A percentile compares a stretch with the other conserved stretches of the same genome.
Evolutionary conservation across 2,329 filamentous ascomycete genomes (phyloP).

Genomic region (Sporothrix pallida): DNA sequence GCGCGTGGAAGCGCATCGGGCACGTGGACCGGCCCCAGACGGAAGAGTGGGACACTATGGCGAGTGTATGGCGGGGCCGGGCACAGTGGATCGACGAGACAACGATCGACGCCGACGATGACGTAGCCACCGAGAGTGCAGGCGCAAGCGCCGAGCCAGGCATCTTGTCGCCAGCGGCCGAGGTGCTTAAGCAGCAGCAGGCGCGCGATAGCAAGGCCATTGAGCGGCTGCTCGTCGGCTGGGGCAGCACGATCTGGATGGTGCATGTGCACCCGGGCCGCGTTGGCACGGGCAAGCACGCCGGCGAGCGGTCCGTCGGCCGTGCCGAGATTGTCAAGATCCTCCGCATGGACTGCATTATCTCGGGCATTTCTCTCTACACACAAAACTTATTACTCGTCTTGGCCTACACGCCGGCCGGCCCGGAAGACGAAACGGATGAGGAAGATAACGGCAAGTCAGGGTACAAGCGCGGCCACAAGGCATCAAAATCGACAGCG

Average conservation of each 20-base stretch:
- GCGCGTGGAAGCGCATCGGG: slow-evolving; percentile 92
- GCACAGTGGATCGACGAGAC: slow-evolving; percentile 92
- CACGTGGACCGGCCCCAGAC: slow-evolving; percentile 89
- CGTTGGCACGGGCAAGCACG: slow-evolving; percentile 68
- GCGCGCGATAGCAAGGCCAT: slow-evolving; percentile 56
- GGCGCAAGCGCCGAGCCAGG: slow-evolving; percentile 39
- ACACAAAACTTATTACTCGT: slow-evolving; percentile 88
- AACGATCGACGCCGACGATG: slow-evolving; percentile 74
- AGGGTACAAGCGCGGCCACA: slow-evolving; percentile 48
- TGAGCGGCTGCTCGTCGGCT: slow-evolving; percentile 89
- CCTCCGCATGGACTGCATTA: slow-evolving; percentile 94
- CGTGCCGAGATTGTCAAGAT: slow-evolving; percentile 91
- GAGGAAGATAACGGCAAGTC: slow-evolving; percentile 41
- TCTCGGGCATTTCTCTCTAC: slow-evolving; percentile 96
- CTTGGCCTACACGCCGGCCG: slow-evolving; percentile 84
- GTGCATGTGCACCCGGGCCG: slow-evolving; percentile 84
- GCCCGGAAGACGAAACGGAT: slow-evolving; percentile 67
- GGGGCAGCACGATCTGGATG: slow-evolving; percentile 96
- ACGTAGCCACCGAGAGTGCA: slow-evolving; percentile 44
- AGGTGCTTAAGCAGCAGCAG: slow-evolving; percentile 57
- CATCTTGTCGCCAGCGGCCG: slow-evolving; percentile 51
- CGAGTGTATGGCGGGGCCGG: slow-evolving; percentile 89
- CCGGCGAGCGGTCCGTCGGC: slow-evolving; percentile 73
- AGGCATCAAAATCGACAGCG: slow-evolving; percentile 51
- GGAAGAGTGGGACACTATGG: slow-evolving; percentile 94